Evolutionary conservation across 2,329 filamentous ascomycete genomes (phyloP).

Genomic region (Huntiella decipiens): DNA sequence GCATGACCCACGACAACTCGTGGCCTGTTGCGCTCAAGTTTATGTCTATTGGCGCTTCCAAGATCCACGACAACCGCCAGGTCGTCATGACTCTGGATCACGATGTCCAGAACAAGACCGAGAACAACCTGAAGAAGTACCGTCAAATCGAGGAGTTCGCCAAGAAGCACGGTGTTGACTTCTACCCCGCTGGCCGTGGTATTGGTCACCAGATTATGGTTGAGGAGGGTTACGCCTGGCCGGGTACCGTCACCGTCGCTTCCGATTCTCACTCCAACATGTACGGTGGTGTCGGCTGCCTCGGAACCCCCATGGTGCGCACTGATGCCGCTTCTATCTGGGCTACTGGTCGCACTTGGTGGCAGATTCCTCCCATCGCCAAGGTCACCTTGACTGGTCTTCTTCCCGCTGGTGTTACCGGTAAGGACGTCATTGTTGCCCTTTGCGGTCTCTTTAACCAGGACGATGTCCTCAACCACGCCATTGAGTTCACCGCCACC

Average conservation of each 20-base stretch:
- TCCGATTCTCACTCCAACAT: conserved; percentile 62
- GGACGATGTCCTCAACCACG: conserved; percentile 79
- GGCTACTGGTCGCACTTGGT: conserved; percentile 72
- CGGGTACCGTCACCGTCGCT: conserved; percentile 64
- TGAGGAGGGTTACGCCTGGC: conserved; percentile 69
- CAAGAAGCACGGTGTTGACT: conserved; percentile 53
- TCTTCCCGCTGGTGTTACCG: conserved; percentile 62
- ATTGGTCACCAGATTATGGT: conserved; percentile 91
- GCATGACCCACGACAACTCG: conserved; percentile 78
- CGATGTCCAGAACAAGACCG: conserved; percentile 68
- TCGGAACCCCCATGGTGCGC: conserved; percentile 67
- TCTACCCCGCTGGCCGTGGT: conserved; percentile 58
- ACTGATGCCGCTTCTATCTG: conserved; percentile 78
- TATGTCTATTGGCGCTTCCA: conserved; percentile 57
- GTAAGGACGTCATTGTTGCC: conserved; percentile 86
- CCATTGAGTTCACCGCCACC: conserved; percentile 70
- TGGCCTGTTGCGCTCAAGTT: conserved; percentile 60
- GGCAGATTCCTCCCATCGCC: conserved; percentile 69
- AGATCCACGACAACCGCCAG: conserved; percentile 37
- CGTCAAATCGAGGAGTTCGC: conserved; percentile 66
- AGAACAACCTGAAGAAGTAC: conserved; percentile 70
- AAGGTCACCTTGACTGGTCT: conserved; percentile 60
- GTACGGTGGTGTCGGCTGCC: conserved; percentile 61
- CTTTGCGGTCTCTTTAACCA: conserved; percentile 73
- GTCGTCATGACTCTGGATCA: conserved; percentile 54